phyloP scores from a whole-genome alignment of 352 stramenopile species.

The Phytopythium aichiense region DNA sequence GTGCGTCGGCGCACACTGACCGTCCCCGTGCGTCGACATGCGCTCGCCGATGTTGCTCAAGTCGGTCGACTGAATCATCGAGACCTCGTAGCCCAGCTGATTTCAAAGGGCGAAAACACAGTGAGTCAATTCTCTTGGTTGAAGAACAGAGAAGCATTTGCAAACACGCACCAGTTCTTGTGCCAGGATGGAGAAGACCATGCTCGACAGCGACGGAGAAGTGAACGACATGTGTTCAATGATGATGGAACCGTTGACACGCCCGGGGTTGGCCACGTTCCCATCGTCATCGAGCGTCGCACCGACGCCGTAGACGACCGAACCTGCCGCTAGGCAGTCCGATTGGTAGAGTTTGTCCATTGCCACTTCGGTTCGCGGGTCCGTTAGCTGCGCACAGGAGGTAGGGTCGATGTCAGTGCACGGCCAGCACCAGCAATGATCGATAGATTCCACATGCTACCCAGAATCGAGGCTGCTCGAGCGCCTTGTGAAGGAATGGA shows the following conservation, averaged over 20 bases:
- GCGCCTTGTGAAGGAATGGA: conserved; percentile 32
- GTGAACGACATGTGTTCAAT: conserved; percentile 17
- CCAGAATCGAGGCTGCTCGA: conserved; percentile 28
- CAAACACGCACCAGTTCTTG: conserved; percentile 33
- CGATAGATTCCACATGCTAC: conserved; percentile 2
- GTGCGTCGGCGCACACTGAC: conserved; percentile 7
- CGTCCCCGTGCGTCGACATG: conserved; percentile 19
- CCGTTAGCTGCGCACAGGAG: background rate
- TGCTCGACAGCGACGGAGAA: background rate
- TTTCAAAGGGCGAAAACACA: background rate
- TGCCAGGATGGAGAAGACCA: conserved; percentile 41
- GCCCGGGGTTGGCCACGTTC: conserved; percentile 18
- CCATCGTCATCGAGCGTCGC: conserved; percentile 22
- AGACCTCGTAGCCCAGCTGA: conserved; percentile 40
- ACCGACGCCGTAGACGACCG: conserved; percentile 29
- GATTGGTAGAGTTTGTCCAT: conserved; percentile 22
- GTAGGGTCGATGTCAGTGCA: background rate
- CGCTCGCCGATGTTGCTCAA: conserved; percentile 22
- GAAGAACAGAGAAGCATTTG: background rate
- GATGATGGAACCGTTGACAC: conserved; percentile 32
- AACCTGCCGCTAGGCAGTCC: conserved; percentile 19
- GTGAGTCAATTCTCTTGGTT: background rate
- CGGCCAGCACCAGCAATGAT: background rate
- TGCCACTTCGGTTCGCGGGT: conserved; percentile 19
- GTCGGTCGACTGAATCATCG: conserved; percentile 21